Conservation (phyloP, 1,284 basidiomycete species). For the Cerrena zonata region DNA sequence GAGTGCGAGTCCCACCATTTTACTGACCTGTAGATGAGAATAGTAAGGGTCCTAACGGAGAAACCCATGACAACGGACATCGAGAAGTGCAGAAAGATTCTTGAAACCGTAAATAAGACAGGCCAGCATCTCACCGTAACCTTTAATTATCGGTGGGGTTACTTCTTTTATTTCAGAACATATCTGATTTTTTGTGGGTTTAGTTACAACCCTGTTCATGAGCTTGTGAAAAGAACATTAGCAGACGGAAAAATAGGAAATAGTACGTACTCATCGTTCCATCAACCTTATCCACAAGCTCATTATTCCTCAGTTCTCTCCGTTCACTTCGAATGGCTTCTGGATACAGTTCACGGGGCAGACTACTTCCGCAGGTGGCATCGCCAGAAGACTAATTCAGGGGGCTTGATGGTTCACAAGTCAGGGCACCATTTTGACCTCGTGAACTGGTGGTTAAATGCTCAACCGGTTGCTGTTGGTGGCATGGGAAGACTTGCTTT, state of each 20-base stretch:
- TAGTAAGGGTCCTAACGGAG: conserved; percentile 44
- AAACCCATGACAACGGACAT: conserved; percentile 53
- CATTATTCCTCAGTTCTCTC: conserved; percentile 35
- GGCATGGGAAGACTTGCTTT: conserved; percentile 46
- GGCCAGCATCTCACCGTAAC: conserved; percentile 40
- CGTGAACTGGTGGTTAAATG: conserved; percentile 53
- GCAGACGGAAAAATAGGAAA: conserved; percentile 46
- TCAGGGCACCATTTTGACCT: conserved; percentile 49
- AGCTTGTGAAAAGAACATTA: conserved; percentile 46
- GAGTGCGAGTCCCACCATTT: neutral
- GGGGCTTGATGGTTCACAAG: conserved; percentile 51
- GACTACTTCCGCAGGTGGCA: conserved; percentile 55
- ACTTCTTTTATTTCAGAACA: neutral
- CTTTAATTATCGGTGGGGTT: conserved; percentile 37
- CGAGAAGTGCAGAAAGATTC: conserved; percentile 42
- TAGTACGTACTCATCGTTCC: conserved; percentile 17
- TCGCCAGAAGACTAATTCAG: conserved; percentile 44
- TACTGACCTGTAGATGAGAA: conserved; percentile 3
- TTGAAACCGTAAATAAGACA: conserved; percentile 40
- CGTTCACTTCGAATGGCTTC: conserved; percentile 53
- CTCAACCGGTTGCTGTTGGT: conserved; percentile 44
- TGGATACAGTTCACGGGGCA: conserved; percentile 48
- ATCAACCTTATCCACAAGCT: neutral
- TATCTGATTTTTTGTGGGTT: conserved; percentile 1
- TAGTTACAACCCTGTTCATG: conserved; percentile 52